Conservation (phyloP, 257 asterid genomes). For the Cordia subcordata region DNA sequence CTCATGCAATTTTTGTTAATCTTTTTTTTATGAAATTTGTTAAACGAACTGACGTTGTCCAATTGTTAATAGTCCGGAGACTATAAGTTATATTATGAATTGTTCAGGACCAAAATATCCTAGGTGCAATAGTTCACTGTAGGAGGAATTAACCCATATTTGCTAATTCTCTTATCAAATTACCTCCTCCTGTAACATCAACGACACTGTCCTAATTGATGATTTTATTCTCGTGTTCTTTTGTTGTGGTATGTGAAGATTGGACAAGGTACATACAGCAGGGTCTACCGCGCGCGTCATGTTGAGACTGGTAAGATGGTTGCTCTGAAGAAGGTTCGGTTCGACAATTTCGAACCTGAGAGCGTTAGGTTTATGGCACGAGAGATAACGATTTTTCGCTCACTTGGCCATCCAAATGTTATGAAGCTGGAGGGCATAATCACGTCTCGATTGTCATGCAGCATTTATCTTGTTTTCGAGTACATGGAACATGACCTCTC, state of each 20-base stretch:
- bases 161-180: too few relatives aligned
- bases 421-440: slow-evolving; percentile 95
- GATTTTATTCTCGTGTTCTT: neutral
- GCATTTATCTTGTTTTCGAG: slow-evolving; percentile 86
- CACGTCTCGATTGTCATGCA: slow-evolving; percentile 67
- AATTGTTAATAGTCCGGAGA: too few relatives aligned
- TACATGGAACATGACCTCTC: slow-evolving; percentile 98
- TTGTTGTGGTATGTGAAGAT: slow-evolving; percentile 33
- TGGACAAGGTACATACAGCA: slow-evolving; percentile 97
- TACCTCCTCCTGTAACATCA: too few relatives aligned
- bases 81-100: too few relatives aligned
- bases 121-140: too few relatives aligned
- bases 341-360: slow-evolving; percentile 81
- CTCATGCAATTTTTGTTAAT: too few relatives aligned
- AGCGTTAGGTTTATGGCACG: slow-evolving; percentile 96
- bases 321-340: slow-evolving; percentile 91
- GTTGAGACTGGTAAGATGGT: slow-evolving; percentile 67
- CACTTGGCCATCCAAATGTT: slow-evolving; percentile 82
- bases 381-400: slow-evolving; percentile 73
- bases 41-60: too few relatives aligned
- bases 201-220: neutral
- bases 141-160: too few relatives aligned
- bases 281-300: slow-evolving; percentile 80
- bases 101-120: too few relatives aligned
- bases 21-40: too few relatives aligned